A percentile compares a stretch with the other conserved stretches of the same genome.
phyloP scores from a whole-genome alignment of 768 basidiomycete genomes.

The Xerocomellus chrysenteron region DNA sequence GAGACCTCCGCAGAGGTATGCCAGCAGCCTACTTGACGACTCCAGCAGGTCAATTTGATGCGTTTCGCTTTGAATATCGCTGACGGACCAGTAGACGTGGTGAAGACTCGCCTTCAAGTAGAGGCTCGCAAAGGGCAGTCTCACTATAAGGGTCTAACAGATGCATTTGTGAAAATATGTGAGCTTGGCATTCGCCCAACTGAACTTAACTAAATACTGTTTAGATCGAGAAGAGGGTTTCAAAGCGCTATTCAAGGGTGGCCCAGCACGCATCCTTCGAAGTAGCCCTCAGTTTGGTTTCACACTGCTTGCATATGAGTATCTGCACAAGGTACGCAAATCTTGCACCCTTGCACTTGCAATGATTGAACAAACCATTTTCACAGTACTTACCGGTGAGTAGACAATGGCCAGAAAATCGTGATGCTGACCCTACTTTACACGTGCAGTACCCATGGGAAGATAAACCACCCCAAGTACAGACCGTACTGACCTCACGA shows the following conservation, averaged over 20 bases:
- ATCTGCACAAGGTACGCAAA: conserved; percentile 58
- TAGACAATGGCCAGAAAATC: background rate
- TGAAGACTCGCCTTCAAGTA: conserved; percentile 94
- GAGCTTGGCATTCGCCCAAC: conserved; percentile 31
- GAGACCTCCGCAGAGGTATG: conserved; percentile 73
- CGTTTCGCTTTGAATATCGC: conserved; percentile 2
- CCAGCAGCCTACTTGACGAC: conserved; percentile 94
- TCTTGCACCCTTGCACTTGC: background rate
- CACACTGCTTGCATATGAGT: conserved; percentile 80
- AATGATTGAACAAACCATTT: background rate
- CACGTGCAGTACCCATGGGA: conserved; percentile 75
- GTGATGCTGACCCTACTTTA: conserved; percentile 2
- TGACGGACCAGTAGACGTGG: conserved; percentile 65
- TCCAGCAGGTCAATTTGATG: conserved; percentile 64
- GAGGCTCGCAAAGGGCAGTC: conserved; percentile 92
- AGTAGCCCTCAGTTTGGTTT: conserved; percentile 95
- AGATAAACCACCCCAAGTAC: conserved; percentile 61
- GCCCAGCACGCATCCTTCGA: conserved; percentile 81
- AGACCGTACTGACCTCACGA: conserved; percentile 67
- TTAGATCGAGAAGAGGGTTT: conserved; percentile 87
- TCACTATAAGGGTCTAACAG: conserved; percentile 82
- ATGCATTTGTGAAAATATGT: conserved; percentile 92
- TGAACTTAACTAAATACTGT: conserved; percentile 2
- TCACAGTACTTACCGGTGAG: conserved; percentile 35
- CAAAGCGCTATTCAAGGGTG: conserved; percentile 88